Evolutionary conservation across 208 protist species (phyloP).

Genomic region (Trypanosoma mega): DNA sequence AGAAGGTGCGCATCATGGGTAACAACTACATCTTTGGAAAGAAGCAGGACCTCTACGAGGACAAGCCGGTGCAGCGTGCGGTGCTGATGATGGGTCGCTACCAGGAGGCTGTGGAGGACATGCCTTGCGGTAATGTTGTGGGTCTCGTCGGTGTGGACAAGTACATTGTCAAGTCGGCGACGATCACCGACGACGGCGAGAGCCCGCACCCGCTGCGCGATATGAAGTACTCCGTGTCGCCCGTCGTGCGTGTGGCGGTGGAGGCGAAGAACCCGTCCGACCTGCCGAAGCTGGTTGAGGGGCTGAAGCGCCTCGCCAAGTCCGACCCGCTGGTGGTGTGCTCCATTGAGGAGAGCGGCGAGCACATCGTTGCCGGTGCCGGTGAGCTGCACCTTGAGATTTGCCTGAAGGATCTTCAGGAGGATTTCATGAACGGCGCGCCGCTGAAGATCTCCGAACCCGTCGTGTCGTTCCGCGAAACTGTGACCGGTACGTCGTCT

Average conservation of each 20-base stretch:
- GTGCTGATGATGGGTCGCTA: conserved; percentile 92
- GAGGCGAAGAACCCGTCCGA: conserved; percentile 97
- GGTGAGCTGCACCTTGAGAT: conserved; percentile 99
- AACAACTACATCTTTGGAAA: conserved; percentile 98
- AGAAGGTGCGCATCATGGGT: conserved; percentile 98
- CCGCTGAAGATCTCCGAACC: conserved; percentile 95
- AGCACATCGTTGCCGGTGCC: conserved; percentile 99
- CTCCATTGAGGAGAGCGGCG: conserved; percentile 96
- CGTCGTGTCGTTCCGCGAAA: conserved; percentile 99
- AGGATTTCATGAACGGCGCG: conserved; percentile 96
- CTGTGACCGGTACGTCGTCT: conserved; percentile 92
- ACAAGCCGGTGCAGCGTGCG: conserved; percentile 68
- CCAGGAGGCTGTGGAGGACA: conserved; percentile 95
- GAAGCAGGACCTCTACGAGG: conserved; percentile 95
- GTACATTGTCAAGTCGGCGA: conserved; percentile 98
- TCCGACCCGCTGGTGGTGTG: conserved; percentile 95
- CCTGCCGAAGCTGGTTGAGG: conserved; percentile 98
- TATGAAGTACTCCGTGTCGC: conserved; percentile 99
- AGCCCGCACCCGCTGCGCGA: conserved; percentile 63
- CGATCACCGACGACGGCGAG: conserved; percentile 93
- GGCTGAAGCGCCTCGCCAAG: conserved; percentile 97
- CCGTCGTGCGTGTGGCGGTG: conserved; percentile 97
- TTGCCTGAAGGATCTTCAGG: conserved; percentile 99
- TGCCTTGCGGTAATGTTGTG: conserved; percentile 98
- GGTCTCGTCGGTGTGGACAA: conserved; percentile 99